Base-by-base conservation (phyloP, 2,329 filamentous ascomycete genomes). In the Blumeria graminis region DNA sequence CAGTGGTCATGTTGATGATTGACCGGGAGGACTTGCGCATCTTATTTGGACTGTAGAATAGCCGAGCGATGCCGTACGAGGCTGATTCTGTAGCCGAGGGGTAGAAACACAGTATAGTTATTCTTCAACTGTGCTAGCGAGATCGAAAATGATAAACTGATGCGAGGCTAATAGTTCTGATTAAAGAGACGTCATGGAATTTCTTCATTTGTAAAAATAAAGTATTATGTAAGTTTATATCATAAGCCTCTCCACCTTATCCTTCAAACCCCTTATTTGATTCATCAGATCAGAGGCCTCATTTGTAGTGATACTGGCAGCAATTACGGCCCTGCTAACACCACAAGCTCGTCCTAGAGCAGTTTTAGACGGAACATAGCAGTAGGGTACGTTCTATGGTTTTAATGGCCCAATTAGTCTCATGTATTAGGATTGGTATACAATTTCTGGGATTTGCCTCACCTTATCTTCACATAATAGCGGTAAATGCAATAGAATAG, bases 201-300 rank as follows among this genome's bases (percentile, higher is more conserved):
- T 28, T 1, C 4, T 28, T 28, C 4, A 1, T 28, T 28, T 28
- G 1, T 28, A 28, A 28, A 28, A 28, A 28, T 55, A 54, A 28
- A 14, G 22, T 2, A 28, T 28, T 28, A 28, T 28, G 22, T 28
- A 28, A 28, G 28, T 51, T 78, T 82, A 95, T 73, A 95, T 94
- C 75, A 90, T 88, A 63, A 95, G 77, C 65, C 89, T 80, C 77
- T 96, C 90, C 57, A 96, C 86, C 80, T 94, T 93, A 72, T 93
- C 86, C 76, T 90, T 93, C 67, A 95, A 76, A 62, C 81, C 76
- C 65, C 84, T 78, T 70, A 96, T 95, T 76, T 93, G 87, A 66
- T 79, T 78, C 70, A 82, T 85, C 59, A 96, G 76, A 70, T 95
- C 89, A 66, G 80, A 85, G 41, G 83, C 84, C 72, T 94, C 87